Evolutionary conservation across 345 rosid species (phyloP).

Genomic region (Citrus maxima): DNA sequence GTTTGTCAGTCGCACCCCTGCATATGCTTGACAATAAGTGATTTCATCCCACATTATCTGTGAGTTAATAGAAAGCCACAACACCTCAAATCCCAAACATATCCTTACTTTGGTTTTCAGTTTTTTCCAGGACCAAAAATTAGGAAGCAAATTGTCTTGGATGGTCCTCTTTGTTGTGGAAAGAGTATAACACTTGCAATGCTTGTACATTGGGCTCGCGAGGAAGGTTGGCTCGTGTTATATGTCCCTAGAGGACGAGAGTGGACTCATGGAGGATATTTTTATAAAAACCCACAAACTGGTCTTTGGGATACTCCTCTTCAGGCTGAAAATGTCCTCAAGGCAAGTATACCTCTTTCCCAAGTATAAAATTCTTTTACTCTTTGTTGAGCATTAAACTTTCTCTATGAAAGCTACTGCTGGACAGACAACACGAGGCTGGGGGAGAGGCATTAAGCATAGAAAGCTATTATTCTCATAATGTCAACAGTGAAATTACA

Average conservation of each 20-base stretch:
- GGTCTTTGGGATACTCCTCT: conserved; percentile 95
- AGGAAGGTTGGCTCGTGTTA: conserved; percentile 92
- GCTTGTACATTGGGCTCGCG: conserved; percentile 99
- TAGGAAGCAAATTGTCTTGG: conserved; percentile 85
- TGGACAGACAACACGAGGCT: neutral
- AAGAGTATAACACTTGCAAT: conserved; percentile 88
- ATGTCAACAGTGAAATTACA: neutral
- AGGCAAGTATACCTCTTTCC: conserved; percentile 43
- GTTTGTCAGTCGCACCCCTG: neutral
- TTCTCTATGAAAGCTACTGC: neutral
- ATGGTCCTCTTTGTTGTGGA: conserved; percentile 90
- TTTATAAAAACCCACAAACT: conserved; percentile 70
- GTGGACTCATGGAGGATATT: conserved; percentile 93
- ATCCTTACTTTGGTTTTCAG: neutral
- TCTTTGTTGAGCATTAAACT: neutral
- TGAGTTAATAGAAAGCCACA: neutral
- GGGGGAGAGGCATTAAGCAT: neutral
- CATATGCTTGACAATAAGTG: neutral
- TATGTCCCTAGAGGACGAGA: conserved; percentile 85
- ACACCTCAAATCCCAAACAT: neutral
- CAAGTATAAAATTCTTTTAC: neutral
- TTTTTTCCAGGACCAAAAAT: conserved; percentile 47
- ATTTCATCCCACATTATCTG: neutral
- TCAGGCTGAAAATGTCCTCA: conserved; percentile 80
- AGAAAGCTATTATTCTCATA: neutral